A percentile compares a stretch with the other conserved stretches of the same genome.
phyloP scores from a whole-genome alignment of 768 basidiomycete species.

The Tulasnella sp. region DNA sequence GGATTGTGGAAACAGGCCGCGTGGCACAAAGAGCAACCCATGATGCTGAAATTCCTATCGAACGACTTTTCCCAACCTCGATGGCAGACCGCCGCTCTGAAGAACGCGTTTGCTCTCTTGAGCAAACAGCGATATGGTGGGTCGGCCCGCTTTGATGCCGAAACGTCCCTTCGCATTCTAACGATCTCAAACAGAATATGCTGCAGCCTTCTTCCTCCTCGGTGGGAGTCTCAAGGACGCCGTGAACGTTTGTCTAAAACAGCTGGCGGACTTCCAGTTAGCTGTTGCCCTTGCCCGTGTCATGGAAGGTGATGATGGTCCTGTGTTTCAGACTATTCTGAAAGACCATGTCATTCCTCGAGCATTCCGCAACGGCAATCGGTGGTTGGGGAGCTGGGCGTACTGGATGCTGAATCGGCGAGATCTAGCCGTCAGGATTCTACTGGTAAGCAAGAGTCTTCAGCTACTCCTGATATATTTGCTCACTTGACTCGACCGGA shows the following conservation, averaged over 20 bases:
- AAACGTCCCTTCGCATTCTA: not conserved
- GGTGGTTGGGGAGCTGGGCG: constrained; percentile 95
- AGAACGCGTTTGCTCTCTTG: constrained; percentile 93
- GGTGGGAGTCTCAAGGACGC: constrained; percentile 89
- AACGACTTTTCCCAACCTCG: constrained; percentile 85
- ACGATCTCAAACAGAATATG: constrained; percentile 69
- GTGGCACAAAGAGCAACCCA: constrained; percentile 86
- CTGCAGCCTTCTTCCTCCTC: constrained; percentile 97
- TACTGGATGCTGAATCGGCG: constrained; percentile 93
- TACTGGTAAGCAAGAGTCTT: constrained; percentile 63
- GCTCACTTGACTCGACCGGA: not conserved
- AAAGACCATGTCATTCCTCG: constrained; percentile 76
- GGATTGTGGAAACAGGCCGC: constrained; percentile 95
- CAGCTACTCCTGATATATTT: not conserved
- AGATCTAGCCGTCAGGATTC: constrained; percentile 86
- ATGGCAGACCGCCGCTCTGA: constrained; percentile 91
- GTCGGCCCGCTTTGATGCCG: constrained; percentile 40
- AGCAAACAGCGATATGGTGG: constrained; percentile 89
- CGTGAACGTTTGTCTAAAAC: constrained; percentile 84
- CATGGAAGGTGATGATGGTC: constrained; percentile 82
- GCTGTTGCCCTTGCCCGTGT: constrained; percentile 85
- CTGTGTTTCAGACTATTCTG: constrained; percentile 70
- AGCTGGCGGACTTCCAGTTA: constrained; percentile 87
- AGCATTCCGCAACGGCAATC: constrained; percentile 84
- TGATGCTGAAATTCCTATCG: constrained; percentile 89